Evolutionary conservation across 331 rosid species (phyloP).

Genomic region (Stylosanthes scabra): DNA sequence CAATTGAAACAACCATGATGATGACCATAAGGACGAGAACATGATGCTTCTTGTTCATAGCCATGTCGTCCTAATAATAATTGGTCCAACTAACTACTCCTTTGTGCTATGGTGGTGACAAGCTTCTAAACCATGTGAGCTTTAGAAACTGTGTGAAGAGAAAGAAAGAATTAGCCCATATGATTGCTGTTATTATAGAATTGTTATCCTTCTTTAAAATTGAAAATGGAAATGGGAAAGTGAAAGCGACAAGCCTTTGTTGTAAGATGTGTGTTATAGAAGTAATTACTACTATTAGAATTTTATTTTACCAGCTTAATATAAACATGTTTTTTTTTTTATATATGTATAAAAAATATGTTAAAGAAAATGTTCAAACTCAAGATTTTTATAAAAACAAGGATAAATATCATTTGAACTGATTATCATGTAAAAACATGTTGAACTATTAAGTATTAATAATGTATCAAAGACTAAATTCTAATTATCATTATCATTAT

Average conservation of each 20-base stretch:
- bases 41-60: constrained; percentile 44
- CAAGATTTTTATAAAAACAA: no score
- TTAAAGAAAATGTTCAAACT: no score
- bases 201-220: background rate
- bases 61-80: constrained; percentile 38
- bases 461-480: no score
- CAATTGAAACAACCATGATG: constrained; percentile 40
- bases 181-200: constrained; percentile 41
- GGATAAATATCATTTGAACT: no score
- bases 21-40: constrained; percentile 48
- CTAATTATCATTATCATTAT: no score
- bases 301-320: no score
- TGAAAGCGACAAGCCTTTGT: constrained; percentile 27
- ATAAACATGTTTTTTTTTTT: no score
- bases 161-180: constrained; percentile 30
- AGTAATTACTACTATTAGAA: no score
- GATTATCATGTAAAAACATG: no score
- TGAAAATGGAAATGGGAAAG: background rate
- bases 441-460: background rate
- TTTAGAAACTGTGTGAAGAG: constrained; percentile 33
- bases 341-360: no score
- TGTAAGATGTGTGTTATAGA: no score
- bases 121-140: constrained; percentile 43
- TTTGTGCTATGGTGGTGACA: constrained; percentile 6
- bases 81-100: background rate